Base-by-base conservation (phyloP, 176 grass and related monocot species). In the Rhynchospora tenuis region DNA sequence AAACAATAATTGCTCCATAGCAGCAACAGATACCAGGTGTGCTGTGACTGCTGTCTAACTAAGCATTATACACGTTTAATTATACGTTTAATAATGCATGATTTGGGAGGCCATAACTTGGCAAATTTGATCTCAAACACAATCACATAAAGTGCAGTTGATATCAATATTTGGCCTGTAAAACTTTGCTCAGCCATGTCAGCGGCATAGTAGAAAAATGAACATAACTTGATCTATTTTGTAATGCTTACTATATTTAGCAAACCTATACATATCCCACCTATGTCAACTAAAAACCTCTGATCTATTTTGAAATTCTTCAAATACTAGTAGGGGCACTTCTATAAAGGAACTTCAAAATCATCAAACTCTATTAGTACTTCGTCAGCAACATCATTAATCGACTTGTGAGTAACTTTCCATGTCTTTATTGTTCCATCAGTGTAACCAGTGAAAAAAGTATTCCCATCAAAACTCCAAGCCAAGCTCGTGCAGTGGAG, bases 401-500 rank as follows among this genome's bases (percentile, higher is more conserved):
- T 52, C 5, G 46, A 74, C 22, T 16, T 11, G 10, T 51, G 46
- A 83, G 78, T 80, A 23, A 94, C 85, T 80, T 89, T 91, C 56
- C 86, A 91, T 22, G 91, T 83, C 85, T 79, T 91, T 81, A 94
- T 94, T 74, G 89, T 82, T 79, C 88, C 90, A 55, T 91, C 89
- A 0, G 89, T 90, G 81, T 88, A 94, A 46, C 85, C 85, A 22
- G 88, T 73, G 54, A 84, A 90, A 9, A 91, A 83, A 3, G 87
- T 92, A 72, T 83, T 91, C 59, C 87, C 90, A 3, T 91, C 90
- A 0, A 86, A 76, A 31, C 90, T 92, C 92, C 92, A 94, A 88
- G 85, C 91, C 88, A 94, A 86, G 67, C 90, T 90, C 67, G 92
- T 74, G 85, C 92, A 91, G 88, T 94, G 85, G 31, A 90, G 80